Conservation (phyloP, 1,284 basidiomycete genomes). For the Nidula niveotomentosa region DNA sequence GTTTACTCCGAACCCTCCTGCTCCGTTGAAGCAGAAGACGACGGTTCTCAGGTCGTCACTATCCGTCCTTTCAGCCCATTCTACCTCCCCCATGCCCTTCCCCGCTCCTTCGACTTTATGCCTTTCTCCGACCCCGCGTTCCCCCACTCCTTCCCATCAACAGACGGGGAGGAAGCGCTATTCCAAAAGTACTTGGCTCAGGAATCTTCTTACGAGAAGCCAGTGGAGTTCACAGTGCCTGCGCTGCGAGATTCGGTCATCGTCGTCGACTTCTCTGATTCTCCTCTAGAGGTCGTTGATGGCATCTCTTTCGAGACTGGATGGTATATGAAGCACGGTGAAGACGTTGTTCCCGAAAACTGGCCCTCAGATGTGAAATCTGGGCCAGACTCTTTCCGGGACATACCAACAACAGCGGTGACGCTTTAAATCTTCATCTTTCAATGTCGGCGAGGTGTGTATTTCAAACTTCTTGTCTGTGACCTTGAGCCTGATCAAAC, state of each 20-base stretch:
- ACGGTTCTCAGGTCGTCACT: conserved; percentile 26
- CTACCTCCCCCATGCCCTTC: conserved; percentile 20
- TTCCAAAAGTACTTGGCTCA: not conserved
- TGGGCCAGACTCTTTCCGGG: not conserved
- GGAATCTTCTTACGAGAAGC: not conserved
- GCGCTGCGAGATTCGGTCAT: not conserved
- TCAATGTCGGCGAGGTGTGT: not conserved
- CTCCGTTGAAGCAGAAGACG: conserved; percentile 20
- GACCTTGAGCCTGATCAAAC: not conserved
- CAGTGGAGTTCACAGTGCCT: not conserved
- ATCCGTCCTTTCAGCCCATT: conserved; percentile 30
- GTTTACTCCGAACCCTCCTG: conserved; percentile 9
- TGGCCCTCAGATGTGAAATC: not conserved
- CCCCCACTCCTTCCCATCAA: not conserved
- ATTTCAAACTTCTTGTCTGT: not conserved
- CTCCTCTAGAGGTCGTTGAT: not conserved
- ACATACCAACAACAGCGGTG: not conserved
- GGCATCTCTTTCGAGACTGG: not conserved
- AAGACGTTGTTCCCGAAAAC: not conserved
- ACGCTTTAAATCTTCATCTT: not conserved
- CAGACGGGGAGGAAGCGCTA: not conserved
- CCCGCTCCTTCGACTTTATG: conserved; percentile 18
- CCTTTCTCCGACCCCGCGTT: conserved; percentile 11
- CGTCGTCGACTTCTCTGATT: not conserved
- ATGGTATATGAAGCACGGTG: not conserved